phyloP scores from a whole-genome alignment of 1,284 basidiomycete genomes.

The Pyrrhoderma lamaoense region DNA sequence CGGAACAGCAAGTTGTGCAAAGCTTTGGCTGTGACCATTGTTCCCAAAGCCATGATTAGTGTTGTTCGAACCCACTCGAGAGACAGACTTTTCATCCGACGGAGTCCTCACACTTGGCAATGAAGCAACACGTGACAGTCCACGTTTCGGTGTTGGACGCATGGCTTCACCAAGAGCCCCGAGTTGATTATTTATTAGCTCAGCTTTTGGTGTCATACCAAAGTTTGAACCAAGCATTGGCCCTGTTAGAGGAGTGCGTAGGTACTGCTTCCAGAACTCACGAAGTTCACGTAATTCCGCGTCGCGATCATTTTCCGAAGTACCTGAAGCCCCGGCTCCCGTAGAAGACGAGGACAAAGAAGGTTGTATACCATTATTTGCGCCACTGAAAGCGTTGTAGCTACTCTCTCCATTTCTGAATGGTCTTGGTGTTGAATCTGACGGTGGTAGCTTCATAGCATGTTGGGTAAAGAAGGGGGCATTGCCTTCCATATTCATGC shows the following conservation, averaged over 20 bases:
- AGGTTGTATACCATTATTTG: constrained; percentile 4
- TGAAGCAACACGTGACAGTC: constrained; percentile 52
- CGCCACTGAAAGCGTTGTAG: not conserved
- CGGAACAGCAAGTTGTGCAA: not conserved
- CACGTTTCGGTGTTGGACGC: constrained; percentile 24
- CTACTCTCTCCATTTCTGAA: not conserved
- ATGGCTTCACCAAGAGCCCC: constrained; percentile 16
- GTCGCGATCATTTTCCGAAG: constrained; percentile 22
- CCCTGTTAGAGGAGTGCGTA: constrained; percentile 59
- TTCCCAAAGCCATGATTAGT: not conserved
- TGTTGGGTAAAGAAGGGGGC: constrained; percentile 18
- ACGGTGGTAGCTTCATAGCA: constrained; percentile 18
- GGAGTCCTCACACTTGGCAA: constrained; percentile 63
- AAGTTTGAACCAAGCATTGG: constrained; percentile 26
- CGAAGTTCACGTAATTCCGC: constrained; percentile 50
- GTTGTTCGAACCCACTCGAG: not conserved
- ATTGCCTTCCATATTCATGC: constrained; percentile 3
- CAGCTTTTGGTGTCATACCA: constrained; percentile 21
- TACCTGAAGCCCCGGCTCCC: not conserved
- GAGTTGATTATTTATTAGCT: constrained; percentile 13
- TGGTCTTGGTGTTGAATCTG: constrained; percentile 18
- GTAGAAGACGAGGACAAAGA: constrained; percentile 19
- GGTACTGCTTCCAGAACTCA: constrained; percentile 70
- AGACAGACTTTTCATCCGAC: constrained; percentile 25
- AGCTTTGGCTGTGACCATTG: constrained; percentile 5